phyloP scores from a whole-genome alignment of 192 early-diverging fungal species.

The Umbelopsis sp. region DNA sequence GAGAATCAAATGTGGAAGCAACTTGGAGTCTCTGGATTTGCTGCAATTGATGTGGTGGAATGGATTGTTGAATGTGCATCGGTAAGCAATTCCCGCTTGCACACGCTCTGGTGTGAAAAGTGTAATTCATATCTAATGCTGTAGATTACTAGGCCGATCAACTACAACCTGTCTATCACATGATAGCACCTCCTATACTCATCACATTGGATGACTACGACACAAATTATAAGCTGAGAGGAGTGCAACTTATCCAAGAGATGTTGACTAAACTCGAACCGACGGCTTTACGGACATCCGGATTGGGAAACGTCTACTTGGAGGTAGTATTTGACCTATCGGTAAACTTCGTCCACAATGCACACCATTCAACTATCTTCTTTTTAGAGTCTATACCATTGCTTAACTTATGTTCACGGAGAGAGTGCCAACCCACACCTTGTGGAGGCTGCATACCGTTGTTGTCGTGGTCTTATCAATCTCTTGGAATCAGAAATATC shows the following conservation, averaged over 20 bases:
- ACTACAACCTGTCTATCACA: constrained; percentile 12
- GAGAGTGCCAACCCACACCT: neutral
- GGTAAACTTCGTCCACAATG: too few species aligned
- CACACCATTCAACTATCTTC: too few species aligned
- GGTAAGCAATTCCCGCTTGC: neutral
- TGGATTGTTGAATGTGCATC: constrained; percentile 15
- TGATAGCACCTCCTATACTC: constrained; percentile 20
- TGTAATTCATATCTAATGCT: neutral
- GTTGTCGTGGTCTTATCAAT: neutral
- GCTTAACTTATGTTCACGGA: neutral
- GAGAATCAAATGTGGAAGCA: constrained; percentile 20
- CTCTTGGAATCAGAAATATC: neutral
- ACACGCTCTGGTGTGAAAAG: too few species aligned
- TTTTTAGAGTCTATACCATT: neutral
- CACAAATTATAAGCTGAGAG: constrained; percentile 21
- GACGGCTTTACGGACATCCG: neutral
- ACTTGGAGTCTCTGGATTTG: neutral
- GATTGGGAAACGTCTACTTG: constrained; percentile 22
- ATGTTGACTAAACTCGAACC: constrained; percentile 21
- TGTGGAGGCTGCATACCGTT: neutral
- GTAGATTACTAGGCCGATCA: neutral
- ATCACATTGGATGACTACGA: constrained; percentile 26
- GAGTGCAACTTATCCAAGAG: constrained; percentile 12
- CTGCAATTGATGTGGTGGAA: constrained; percentile 13
- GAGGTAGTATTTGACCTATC: constrained; percentile 19